Percentiles rank a stretch among this genome's conserved stretches.
phyloP scores from a whole-genome alignment of 2,329 filamentous ascomycete species.

The Trichophyton verrucosum region DNA sequence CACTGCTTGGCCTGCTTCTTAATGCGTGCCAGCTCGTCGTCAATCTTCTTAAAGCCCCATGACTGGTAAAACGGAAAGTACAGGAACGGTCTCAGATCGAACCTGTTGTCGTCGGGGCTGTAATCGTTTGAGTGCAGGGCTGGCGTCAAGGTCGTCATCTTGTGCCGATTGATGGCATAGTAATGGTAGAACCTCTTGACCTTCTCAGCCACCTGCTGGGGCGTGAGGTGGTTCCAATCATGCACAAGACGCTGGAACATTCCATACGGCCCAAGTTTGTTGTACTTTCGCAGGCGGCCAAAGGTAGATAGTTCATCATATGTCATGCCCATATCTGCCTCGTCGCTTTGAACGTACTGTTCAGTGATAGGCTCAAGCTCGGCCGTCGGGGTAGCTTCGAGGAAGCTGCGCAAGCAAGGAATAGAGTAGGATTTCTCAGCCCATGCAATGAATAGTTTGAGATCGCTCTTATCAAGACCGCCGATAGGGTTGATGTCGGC shows the following conservation, averaged over 20 bases:
- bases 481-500: constrained; percentile 46
- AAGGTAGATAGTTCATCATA: constrained; percentile 43
- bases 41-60: constrained; percentile 11
- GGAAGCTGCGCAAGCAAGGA: constrained; percentile 42
- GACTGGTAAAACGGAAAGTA: constrained; percentile 21
- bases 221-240: constrained; percentile 30
- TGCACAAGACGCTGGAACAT: constrained; percentile 41
- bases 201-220: constrained; percentile 31
- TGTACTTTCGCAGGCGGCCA: constrained; percentile 39
- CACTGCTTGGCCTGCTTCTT: constrained; percentile 2
- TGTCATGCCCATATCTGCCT: constrained; percentile 39
- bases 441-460: constrained; percentile 57
- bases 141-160: constrained; percentile 47
- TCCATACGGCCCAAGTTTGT: constrained; percentile 41
- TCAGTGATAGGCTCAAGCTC: constrained; percentile 54
- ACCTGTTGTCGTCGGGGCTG: constrained; percentile 30
- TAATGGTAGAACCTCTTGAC: constrained; percentile 24
- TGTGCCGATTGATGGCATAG: constrained; percentile 48
- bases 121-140: constrained; percentile 39
- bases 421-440: constrained; percentile 47
- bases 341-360: constrained; percentile 44
- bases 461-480: constrained; percentile 49
- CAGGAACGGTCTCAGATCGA: constrained; percentile 42
- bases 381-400: constrained; percentile 48
- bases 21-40: constrained; percentile 10